Evolutionary conservation across 2,329 filamentous ascomycete species (phyloP), one percentile per base, ranked within the genome.

Genomic region (Phialophora expanda): DNA sequence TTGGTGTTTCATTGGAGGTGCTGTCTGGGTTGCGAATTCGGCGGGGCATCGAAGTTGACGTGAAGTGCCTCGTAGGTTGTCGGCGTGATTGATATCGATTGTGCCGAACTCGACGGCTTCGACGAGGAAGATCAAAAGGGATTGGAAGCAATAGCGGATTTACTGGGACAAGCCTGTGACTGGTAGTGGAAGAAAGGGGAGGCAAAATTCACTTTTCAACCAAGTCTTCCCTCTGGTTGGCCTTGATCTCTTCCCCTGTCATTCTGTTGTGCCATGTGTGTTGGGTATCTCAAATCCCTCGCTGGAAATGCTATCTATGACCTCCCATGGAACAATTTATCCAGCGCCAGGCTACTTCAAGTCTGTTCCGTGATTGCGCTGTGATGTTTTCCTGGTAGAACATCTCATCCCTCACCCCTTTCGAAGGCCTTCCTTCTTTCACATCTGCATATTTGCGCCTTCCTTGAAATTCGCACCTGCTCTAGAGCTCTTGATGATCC

Each of bases 401-500:
- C 6, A 41, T 30, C 12, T 34, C 58, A 41, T 53, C 26, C 4
- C 38, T n/a, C 4, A 17, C 28, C 32, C 9, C 11, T 2, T n/a
- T 6, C 12, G n/a, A 34, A 20, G 11, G n/a, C 28, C 17, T 38
- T 12, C 8, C 22, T 14, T 32, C 59, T 20, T 46, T 62, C 60
- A 62, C 41, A 50, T 22, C 11, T 62, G 60, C 51, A 56, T 62
- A 14, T 62, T 68, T 38, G 71, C 68, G 50, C 68, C 69, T 26
- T 69, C 70, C 60, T 72, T 73, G 68, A 80, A 81, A 60, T 75
- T 75, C 9, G 75, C 71, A 46, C 79, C 78, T 26, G 80, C 77
- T 63, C 80, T 76, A 5, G 78, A 75, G 63, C 78, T 80, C 81
- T 92, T 93, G 82, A 94, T 92, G 61, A 93, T 89, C 61, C 85